Conservation (phyloP, 1,284 basidiomycete genomes). For the Psilocybe mexicana region DNA sequence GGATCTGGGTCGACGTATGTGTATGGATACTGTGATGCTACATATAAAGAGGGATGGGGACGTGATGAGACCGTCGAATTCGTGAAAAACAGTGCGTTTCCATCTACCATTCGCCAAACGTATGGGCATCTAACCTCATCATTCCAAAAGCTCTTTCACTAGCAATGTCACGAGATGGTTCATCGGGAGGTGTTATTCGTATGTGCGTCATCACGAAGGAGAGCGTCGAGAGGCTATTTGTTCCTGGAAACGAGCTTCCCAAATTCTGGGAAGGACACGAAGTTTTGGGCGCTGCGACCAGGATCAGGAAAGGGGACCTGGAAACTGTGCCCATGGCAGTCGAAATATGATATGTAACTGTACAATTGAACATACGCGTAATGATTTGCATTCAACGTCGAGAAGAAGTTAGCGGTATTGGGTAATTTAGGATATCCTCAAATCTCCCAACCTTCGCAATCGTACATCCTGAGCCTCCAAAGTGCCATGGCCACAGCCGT, state of each 20-base stretch:
- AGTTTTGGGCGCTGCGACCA: conserved; percentile 48
- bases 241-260: conserved; percentile 92
- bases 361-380: neutral
- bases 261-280: conserved; percentile 85
- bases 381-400: neutral
- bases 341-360: conserved; percentile 27
- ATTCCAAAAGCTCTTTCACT: conserved; percentile 76
- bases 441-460: conserved; percentile 46
- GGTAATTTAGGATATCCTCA: conserved; percentile 1
- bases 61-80: conserved; percentile 92
- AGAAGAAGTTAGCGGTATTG: too few species aligned
- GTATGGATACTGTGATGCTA: conserved; percentile 98
- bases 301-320: conserved; percentile 28
- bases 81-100: conserved; percentile 88
- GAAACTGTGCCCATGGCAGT: conserved; percentile 65
- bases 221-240: conserved; percentile 88
- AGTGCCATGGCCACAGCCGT: conserved; percentile 65
- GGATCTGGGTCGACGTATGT: conserved; percentile 98
- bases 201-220: conserved; percentile 96
- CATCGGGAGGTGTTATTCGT: conserved; percentile 95
- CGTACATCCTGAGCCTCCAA: conserved; percentile 77
- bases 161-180: conserved; percentile 98
- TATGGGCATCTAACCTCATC: neutral
- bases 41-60: conserved; percentile 94
- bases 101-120: neutral